These are phyloP conservation scores for Murraya koenigii DNA, from an alignment of 345 rosid species.

Conservation along the genomic window DNA sequence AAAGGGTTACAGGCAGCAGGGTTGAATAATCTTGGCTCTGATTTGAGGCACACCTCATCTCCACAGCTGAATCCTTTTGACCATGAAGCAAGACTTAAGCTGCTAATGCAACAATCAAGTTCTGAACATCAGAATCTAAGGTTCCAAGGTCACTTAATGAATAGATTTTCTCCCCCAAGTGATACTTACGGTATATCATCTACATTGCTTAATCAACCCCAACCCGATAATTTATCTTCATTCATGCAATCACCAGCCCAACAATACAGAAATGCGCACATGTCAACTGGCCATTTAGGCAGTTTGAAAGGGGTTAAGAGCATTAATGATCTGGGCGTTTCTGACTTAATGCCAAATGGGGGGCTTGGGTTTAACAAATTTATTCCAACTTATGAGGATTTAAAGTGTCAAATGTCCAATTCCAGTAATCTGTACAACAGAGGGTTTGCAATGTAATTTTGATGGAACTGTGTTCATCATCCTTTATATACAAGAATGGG, in stretches of 20 bases:
- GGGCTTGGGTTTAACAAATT: conserved; percentile 34
- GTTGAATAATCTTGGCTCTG: conserved; percentile 30
- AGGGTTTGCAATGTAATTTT: conserved; percentile 44
- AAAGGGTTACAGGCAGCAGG: conserved; percentile 28
- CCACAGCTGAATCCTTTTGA: conserved; percentile 25
- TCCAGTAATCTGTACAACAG: conserved; percentile 43
- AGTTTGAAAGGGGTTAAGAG: conserved; percentile 42
- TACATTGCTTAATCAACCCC: conserved; percentile 30
- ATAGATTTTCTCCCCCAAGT: conserved; percentile 32
- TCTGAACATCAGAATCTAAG: conserved; percentile 33
- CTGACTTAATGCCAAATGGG: conserved; percentile 34
- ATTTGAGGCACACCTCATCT: conserved; percentile 25
- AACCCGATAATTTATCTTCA: conserved; percentile 24
- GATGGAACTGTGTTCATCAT: not conserved
- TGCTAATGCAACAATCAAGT: conserved; percentile 33
- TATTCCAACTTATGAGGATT: conserved; percentile 34
- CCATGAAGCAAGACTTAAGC: conserved; percentile 35
- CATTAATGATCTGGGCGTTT: conserved; percentile 23
- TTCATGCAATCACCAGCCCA: conserved; percentile 30
- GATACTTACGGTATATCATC: conserved; percentile 29
- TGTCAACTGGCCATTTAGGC: conserved; percentile 40
- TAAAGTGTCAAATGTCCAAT: conserved; percentile 36
- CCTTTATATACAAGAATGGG: not conserved
- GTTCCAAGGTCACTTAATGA: conserved; percentile 23
- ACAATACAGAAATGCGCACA: conserved; percentile 25